Percentiles rank a stretch among this genome's conserved stretches.
phyloP scores from a whole-genome alignment of 495 filamentous ascomycete genomes.

The Parathielavia hyrcaniae region DNA sequence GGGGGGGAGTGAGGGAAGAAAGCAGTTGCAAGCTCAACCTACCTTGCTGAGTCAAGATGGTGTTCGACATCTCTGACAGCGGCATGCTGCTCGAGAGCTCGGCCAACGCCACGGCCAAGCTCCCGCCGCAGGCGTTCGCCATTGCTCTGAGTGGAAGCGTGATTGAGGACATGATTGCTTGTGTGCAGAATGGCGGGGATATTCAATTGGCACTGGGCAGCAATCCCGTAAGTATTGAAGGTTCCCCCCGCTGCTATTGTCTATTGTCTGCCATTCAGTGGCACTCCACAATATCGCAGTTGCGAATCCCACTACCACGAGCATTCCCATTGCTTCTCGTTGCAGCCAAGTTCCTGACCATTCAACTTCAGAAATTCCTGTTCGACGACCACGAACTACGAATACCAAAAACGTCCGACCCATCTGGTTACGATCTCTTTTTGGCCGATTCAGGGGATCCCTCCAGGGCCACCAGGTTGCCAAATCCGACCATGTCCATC shows the following conservation, averaged over 20 bases:
- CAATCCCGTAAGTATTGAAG: constrained; percentile 47
- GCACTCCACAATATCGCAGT: constrained; percentile 15
- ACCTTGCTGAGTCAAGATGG: constrained; percentile 26
- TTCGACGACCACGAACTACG: constrained; percentile 36
- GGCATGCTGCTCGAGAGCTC: constrained; percentile 44
- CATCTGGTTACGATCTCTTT: constrained; percentile 42
- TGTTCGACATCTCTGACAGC: constrained; percentile 37
- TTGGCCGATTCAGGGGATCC: constrained; percentile 31
- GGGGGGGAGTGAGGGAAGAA: constrained; percentile 19
- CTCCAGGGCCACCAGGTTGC: constrained; percentile 31
- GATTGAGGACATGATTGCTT: constrained; percentile 65
- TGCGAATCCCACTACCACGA: constrained; percentile 11
- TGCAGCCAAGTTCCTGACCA: constrained; percentile 10
- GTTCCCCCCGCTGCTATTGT: constrained; percentile 17
- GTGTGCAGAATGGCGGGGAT: constrained; percentile 55
- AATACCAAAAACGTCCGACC: constrained; percentile 31
- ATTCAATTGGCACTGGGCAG: constrained; percentile 53
- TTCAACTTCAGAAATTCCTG: constrained; percentile 33
- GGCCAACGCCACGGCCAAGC: constrained; percentile 29
- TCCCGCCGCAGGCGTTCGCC: constrained; percentile 52
- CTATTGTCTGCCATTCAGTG: constrained; percentile 20
- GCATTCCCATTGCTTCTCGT: neutral
- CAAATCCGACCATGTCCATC: constrained; percentile 44
- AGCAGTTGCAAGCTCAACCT: constrained; percentile 1
- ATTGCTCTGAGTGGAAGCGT: constrained; percentile 58